Evolutionary conservation across 2,329 filamentous ascomycete species (phyloP), one percentile per base, ranked within the genome.

Genomic region (Colletotrichum sp.): DNA sequence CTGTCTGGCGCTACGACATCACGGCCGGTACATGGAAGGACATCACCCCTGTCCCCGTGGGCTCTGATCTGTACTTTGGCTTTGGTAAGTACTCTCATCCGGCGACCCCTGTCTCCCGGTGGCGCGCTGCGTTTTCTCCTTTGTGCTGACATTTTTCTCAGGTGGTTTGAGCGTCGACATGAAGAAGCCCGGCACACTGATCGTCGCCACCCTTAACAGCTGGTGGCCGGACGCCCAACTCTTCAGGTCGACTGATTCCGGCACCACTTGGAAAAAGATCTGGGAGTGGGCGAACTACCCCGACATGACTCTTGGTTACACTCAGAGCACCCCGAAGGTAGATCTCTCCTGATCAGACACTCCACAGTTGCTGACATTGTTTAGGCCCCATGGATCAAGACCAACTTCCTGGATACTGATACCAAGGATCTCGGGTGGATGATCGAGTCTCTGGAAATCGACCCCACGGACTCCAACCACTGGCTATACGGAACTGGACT

Each of bases 211-310:
- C 1, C 81, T 92, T 39, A 92, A 92, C 82, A 89, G 87, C 19
- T 92, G 91, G 90, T 92, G 87, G 84, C 91, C 91, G 0, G 90
- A 92, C 75, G 90, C 87, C 1, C 87, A 90, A 65, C 82, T 92
- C 57, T 92, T 88, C 82, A 84, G 91, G 44, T 91, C 89, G 3
- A 90, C 83, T 0, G 87, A 92, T 81, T 90, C 89, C 0, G 91
- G 88, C 22, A 82, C 86, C 15, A 90, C 88, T 0, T 91, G 90
- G 90, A 87, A 88, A 2, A 83, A 80, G 0, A 85, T 91, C 28
- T 91, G 90, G 90, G 84, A 86, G 57, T 91, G 88, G 86, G 83
- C 83, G 1, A 83, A 79, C 22, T 89, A 89, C 68, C 88, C 88
- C 0, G 80, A 85, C 3, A 82, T 86, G 76, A 85, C 87, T 25